These are phyloP conservation scores for Kazachstania sp. DNA, from an alignment of 1,139 yeast genomes.

Conservation along the genomic window DNA sequence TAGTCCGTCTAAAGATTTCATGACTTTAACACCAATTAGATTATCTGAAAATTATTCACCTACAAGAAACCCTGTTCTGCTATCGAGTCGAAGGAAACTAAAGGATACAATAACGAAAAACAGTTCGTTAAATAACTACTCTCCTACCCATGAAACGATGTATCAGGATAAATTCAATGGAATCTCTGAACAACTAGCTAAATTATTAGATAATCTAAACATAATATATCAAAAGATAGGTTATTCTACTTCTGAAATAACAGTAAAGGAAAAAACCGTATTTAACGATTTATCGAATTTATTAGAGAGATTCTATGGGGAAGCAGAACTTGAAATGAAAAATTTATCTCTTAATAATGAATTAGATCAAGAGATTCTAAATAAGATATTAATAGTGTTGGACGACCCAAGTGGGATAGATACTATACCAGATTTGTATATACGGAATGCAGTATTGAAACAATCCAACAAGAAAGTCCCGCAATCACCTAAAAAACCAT, in stretches of 20 bases:
- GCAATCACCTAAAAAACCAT: constrained; percentile 28
- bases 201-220: constrained; percentile 29
- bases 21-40: constrained; percentile 21
- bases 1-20: constrained; percentile 8
- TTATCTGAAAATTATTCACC: constrained; percentile 19
- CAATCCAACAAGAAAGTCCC: constrained; percentile 26
- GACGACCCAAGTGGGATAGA: constrained; percentile 32
- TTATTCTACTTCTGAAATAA: constrained; percentile 32
- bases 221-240: constrained; percentile 35
- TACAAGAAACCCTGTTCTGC: constrained; percentile 1
- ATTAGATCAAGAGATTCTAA: constrained; percentile 27
- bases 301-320: constrained; percentile 30
- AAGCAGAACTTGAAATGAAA: constrained; percentile 31
- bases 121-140: neutral
- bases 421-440: constrained; percentile 35
- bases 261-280: constrained; percentile 31
- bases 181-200: constrained; percentile 30
- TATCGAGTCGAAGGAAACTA: neutral
- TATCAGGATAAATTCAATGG: constrained; percentile 29
- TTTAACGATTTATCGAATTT: constrained; percentile 32
- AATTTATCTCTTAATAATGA: constrained; percentile 26
- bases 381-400: constrained; percentile 27
- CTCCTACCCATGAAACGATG: constrained; percentile 11
- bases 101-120: neutral
- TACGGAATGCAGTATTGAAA: constrained; percentile 31